These are phyloP conservation scores for Trichoderma asperellum DNA, from an alignment of 2,329 filamentous ascomycete species.

Conservation along the genomic window DNA sequence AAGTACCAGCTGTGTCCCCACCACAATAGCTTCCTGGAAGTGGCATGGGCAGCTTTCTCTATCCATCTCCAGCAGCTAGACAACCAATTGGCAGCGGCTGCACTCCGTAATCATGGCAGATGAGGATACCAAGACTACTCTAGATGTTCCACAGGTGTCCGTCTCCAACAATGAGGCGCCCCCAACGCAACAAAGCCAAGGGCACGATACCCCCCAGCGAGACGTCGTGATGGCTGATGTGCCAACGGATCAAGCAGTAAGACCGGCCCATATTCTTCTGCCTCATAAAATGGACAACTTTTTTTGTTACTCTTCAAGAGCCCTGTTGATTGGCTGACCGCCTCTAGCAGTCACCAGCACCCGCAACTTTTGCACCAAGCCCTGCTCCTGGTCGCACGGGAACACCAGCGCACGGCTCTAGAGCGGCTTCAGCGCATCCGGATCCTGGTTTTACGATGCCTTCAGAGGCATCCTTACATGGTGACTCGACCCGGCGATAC, in stretches of 20 bases:
- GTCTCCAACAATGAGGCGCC: constrained; percentile 33
- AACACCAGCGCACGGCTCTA: constrained; percentile 56
- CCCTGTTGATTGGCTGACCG: neutral
- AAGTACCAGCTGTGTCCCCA: constrained; percentile 4
- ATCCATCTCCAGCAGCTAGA: neutral
- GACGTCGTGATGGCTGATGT: constrained; percentile 53
- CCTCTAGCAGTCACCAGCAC: constrained; percentile 42
- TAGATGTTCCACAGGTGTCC: constrained; percentile 33
- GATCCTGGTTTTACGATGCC: constrained; percentile 60
- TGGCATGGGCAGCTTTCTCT: constrained; percentile 18
- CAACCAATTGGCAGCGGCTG: constrained; percentile 17
- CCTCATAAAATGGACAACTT: neutral
- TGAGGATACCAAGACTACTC: constrained; percentile 32
- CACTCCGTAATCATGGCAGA: constrained; percentile 38
- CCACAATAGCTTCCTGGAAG: constrained; percentile 1
- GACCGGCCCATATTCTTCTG: constrained; percentile 24
- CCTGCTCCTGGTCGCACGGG: constrained; percentile 51
- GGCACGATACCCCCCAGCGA: constrained; percentile 37
- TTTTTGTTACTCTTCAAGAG: neutral
- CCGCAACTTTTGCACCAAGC: constrained; percentile 44
- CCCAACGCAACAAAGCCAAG: constrained; percentile 30
- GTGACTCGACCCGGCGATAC: constrained; percentile 71
- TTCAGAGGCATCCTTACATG: constrained; percentile 63
- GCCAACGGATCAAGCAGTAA: constrained; percentile 47
- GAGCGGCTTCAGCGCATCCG: constrained; percentile 61